These are phyloP conservation scores for Leccinum fibrillosum DNA, from an alignment of 768 basidiomycete genomes.

Conservation along the genomic window DNA sequence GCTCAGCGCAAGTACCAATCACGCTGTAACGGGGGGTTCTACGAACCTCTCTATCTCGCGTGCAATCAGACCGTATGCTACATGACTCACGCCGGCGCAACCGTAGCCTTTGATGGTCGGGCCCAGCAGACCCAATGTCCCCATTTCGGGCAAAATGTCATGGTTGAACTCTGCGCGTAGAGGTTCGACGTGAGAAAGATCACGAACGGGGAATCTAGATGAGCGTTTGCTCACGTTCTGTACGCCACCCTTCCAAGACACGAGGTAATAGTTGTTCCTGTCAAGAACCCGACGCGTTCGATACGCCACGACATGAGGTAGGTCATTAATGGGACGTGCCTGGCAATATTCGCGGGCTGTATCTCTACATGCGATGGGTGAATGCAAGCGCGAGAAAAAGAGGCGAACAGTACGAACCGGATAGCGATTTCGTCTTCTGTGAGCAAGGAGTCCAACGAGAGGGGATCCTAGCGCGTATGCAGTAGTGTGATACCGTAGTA, in stretches of 20 bases:
- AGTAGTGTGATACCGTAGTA: conserved; percentile 4
- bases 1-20: background rate
- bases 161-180: conserved; percentile 64
- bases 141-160: conserved; percentile 85
- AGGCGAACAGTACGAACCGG: conserved; percentile 47
- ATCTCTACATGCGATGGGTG: conserved; percentile 47
- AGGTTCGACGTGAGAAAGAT: background rate
- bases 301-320: background rate
- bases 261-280: conserved; percentile 85
- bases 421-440: conserved; percentile 90
- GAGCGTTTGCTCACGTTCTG: conserved; percentile 57
- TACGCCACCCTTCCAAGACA: conserved; percentile 84
- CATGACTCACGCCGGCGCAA: conserved; percentile 87
- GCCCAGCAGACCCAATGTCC: conserved; percentile 83
- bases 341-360: conserved; percentile 79
- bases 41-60: conserved; percentile 86
- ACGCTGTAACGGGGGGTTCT: background rate
- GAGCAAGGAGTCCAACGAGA: conserved; percentile 73
- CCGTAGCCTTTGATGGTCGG: conserved; percentile 92
- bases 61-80: conserved; percentile 92
- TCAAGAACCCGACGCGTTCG: background rate
- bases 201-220: background rate
- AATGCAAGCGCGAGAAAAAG: background rate
- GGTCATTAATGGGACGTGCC: conserved; percentile 36
- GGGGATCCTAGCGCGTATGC: conserved; percentile 62